Evolutionary conservation across 345 rosid species (phyloP), one percentile per base, ranked within the genome.

Genomic region (Syzygium aqueum): DNA sequence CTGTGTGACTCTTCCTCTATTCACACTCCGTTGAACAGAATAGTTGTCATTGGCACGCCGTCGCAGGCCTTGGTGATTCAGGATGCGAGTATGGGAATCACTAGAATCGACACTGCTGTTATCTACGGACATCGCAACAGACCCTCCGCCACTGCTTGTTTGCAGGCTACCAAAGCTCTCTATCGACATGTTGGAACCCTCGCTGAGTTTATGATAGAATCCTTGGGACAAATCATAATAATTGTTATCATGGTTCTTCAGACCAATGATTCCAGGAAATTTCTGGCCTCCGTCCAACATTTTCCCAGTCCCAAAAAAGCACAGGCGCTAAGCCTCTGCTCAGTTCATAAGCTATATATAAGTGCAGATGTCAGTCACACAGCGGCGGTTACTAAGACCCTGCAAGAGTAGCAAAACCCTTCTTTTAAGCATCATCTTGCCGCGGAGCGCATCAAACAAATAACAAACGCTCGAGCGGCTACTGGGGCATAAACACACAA

Each of bases 91-190:
- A 50, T 87, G 90, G 30, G 94, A 92, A 57, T 90, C 94, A 54
- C 89, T 92, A 15, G 94, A 92, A 53, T 90, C 94, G 3, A 91
- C 86, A 57, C 94, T 92, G 85, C 92, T 92, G 85, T 89, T 91
- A 83, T 90, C 93, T 27, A 90, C 50, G 23, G 94, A 92, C 92
- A 92, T 92, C 7, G 92, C 91, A 49, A 89, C 90, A 28, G 93
- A 92, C 56, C 94, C 94, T 43, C 93, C 94, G 43, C 84, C 90
- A 84, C 89, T 89, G 90, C 91, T 88, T 43, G 92, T 92, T 61
- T 91, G 93, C 86, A 92, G 85, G 90, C 93, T 92, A 33, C 90
- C 90, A 61, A 78, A 86, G 88, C 92, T 91, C 50, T 91, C 93
- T 3, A 90, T 87, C 13, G 94, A 92, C 94, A 91, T 92, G 88